Percentiles rank a stretch among this genome's conserved stretches.
These are phyloP conservation scores for Lasiosphaeris hirsuta DNA, from an alignment of 495 filamentous ascomycete genomes.

Conservation along the genomic window DNA sequence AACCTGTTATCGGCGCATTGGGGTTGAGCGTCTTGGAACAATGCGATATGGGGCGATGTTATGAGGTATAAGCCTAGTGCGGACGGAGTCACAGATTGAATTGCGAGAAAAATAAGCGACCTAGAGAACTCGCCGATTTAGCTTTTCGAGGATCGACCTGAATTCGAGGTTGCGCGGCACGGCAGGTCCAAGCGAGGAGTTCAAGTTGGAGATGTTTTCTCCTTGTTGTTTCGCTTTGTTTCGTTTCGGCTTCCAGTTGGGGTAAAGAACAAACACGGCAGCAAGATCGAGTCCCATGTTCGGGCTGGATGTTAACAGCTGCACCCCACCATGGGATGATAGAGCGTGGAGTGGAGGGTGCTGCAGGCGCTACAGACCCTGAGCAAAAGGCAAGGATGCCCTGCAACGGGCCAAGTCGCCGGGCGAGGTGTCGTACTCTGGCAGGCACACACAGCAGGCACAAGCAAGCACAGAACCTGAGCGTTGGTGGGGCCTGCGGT, in stretches of 20 bases:
- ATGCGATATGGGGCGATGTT: too few relatives aligned
- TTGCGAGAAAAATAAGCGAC: too few relatives aligned
- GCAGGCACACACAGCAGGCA: not conserved
- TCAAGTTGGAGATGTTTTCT: not conserved
- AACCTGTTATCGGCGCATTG: conserved; percentile 18
- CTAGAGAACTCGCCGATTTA: too few relatives aligned
- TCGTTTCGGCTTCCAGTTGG: not conserved
- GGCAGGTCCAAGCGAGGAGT: not conserved
- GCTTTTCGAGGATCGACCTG: too few relatives aligned
- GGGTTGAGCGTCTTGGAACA: not conserved
- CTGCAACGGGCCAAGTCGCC: conserved; percentile 11
- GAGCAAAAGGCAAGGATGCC: conserved; percentile 11
- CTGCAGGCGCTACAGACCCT: too few relatives aligned
- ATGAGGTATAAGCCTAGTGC: too few relatives aligned
- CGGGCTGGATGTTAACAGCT: not conserved
- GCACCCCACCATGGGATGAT: not conserved
- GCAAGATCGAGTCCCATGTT: not conserved
- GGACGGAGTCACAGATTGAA: too few relatives aligned
- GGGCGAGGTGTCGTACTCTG: too few relatives aligned
- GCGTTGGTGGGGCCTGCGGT: conserved; percentile 8
- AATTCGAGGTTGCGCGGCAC: too few relatives aligned
- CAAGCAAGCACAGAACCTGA: not conserved
- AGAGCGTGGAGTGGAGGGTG: too few relatives aligned
- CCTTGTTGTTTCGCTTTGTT: conserved; percentile 2
- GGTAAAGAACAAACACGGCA: not conserved